Conservation (phyloP, 306 rosid species). For the Cicer pinnatifidum region DNA sequence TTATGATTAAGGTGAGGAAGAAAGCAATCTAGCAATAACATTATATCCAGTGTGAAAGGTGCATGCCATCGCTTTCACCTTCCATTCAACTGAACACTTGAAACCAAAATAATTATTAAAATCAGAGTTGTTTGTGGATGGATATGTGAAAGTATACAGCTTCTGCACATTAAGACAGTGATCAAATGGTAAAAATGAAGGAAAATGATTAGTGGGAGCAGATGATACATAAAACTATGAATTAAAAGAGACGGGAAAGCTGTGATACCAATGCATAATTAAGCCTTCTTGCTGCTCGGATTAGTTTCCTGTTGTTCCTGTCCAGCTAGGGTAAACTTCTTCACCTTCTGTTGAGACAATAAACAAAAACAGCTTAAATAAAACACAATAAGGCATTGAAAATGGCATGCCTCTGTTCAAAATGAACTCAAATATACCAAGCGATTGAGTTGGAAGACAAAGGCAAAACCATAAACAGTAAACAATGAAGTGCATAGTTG, state of each 20-base stretch:
- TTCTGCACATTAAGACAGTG: slow-evolving; percentile 30
- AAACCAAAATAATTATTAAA: slow-evolving; percentile 1
- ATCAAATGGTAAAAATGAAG: slow-evolving; percentile 8
- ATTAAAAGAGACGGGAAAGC: neutral
- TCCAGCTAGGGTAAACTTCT: slow-evolving; percentile 73
- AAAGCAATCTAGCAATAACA: neutral
- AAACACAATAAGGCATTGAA: neutral
- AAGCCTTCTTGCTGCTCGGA: slow-evolving; percentile 53
- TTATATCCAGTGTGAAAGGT: slow-evolving; percentile 21
- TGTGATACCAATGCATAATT: slow-evolving; percentile 40
- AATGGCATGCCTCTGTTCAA: neutral
- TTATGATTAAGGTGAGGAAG: neutral
- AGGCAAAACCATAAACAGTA: slow-evolving; percentile 34
- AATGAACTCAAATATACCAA: neutral
- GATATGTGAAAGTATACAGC: slow-evolving; percentile 12
- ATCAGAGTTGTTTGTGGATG: slow-evolving; percentile 23
- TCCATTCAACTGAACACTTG: slow-evolving; percentile 30
- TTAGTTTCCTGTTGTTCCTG: slow-evolving; percentile 59
- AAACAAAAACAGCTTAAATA: slow-evolving; percentile 22
- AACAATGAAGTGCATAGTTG: neutral
- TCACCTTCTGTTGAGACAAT: slow-evolving; percentile 75
- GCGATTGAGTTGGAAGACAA: slow-evolving; percentile 10
- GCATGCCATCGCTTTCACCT: slow-evolving; percentile 5
- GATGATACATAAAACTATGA: slow-evolving; percentile 4
- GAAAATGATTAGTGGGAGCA: neutral